phyloP scores from a whole-genome alignment of 768 basidiomycete genomes.

The Pisolithus microcarpus region DNA sequence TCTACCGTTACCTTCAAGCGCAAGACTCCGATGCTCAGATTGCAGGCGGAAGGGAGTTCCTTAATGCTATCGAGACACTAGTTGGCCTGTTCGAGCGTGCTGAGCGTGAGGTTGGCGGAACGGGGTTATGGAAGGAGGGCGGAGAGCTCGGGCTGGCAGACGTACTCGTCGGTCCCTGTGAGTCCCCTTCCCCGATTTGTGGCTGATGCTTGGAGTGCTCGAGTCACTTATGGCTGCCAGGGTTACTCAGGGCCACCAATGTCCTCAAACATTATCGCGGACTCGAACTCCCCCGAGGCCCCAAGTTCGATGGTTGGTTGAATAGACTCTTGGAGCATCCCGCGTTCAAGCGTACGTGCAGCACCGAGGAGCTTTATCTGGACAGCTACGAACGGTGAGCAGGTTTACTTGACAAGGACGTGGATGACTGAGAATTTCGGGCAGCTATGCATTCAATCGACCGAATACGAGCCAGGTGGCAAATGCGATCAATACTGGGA shows the following conservation, averaged over 20 bases:
- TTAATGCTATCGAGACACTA: conserved; percentile 42
- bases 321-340: conserved; percentile 51
- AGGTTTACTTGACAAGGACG: neutral
- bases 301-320: conserved; percentile 48
- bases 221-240: conserved; percentile 28
- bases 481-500: conserved; percentile 65
- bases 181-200: conserved; percentile 14
- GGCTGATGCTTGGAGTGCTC: neutral
- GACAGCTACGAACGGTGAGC: conserved; percentile 65
- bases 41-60: conserved; percentile 48
- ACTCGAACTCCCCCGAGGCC: conserved; percentile 47
- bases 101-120: conserved; percentile 41
- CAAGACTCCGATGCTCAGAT: conserved; percentile 51
- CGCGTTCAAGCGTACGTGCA: conserved; percentile 60
- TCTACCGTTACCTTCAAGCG: conserved; percentile 70
- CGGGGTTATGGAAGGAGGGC: conserved; percentile 53
- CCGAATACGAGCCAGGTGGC: conserved; percentile 75
- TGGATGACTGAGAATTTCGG: neutral
- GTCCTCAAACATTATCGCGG: conserved; percentile 64
- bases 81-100: conserved; percentile 51
- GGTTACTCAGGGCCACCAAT: conserved; percentile 60
- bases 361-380: conserved; percentile 57
- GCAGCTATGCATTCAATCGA: conserved; percentile 68
- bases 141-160: conserved; percentile 58
- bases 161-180: conserved; percentile 67